Conservation (phyloP, 441 rosid genomes). For the Croton laevigatus region DNA sequence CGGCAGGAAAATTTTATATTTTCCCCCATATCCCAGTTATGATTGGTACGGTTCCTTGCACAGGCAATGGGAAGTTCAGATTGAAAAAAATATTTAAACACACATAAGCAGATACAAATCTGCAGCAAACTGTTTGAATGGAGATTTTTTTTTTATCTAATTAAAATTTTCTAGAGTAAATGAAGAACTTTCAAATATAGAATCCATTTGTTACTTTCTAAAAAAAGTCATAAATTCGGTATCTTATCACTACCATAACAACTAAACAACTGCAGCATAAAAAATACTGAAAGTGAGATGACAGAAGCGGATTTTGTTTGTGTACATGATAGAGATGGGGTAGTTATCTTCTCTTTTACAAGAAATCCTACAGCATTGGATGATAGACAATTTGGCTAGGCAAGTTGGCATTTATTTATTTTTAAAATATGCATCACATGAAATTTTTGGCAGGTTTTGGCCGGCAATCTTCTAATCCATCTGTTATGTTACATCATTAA, state of each 20-base stretch:
- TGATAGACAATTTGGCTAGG: neutral
- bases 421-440: neutral
- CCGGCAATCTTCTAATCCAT: conserved; percentile 9
- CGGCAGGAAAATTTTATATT: neutral
- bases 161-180: neutral
- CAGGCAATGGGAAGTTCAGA: neutral
- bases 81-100: neutral
- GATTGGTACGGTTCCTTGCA: neutral
- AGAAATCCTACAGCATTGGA: neutral
- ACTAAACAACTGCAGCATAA: neutral
- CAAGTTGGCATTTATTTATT: neutral
- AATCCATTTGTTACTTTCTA: neutral
- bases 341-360: neutral
- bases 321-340: neutral
- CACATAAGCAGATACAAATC: neutral
- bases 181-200: neutral
- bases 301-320: neutral
- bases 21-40: neutral
- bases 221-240: neutral
- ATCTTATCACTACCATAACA: neutral
- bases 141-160: neutral
- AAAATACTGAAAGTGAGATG: conserved; percentile 1
- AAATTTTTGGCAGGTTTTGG: neutral
- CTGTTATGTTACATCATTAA: neutral
- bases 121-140: neutral